Conservation (phyloP, 2,329 filamentous ascomycete genomes). For the Chlorencoelia australis region DNA sequence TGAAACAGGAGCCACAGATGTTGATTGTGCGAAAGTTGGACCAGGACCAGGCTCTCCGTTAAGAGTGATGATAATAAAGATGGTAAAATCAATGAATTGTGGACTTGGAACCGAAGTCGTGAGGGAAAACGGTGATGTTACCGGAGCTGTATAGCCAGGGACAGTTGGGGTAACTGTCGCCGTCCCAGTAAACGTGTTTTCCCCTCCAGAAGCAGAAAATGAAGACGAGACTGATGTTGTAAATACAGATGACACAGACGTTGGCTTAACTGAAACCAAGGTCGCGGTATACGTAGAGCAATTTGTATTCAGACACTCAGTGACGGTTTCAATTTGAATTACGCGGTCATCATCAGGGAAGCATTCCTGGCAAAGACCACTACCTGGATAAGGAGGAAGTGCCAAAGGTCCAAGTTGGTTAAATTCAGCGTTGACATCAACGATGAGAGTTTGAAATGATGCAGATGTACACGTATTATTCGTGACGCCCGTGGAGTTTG, state of each 20-base stretch:
- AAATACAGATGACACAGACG: constrained; percentile 1
- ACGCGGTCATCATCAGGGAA: not conserved
- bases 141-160: constrained; percentile 3
- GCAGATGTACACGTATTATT: too few relatives aligned
- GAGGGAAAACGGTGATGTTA: constrained; percentile 4
- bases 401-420: too few relatives aligned
- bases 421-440: too few relatives aligned
- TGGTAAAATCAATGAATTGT: constrained; percentile 5
- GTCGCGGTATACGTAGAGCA: constrained; percentile 8
- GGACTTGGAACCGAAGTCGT: constrained; percentile 2
- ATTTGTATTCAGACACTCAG: constrained; percentile 5
- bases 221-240: not conserved
- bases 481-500: too few relatives aligned
- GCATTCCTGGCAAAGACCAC: constrained; percentile 11
- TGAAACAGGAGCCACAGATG: constrained; percentile 7
- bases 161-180: constrained; percentile 1
- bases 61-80: constrained; percentile 5
- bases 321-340: constrained; percentile 4
- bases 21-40: not conserved
- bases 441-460: too few relatives aligned
- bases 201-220: constrained; percentile 1
- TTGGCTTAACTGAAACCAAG: constrained; percentile 6
- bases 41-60: not conserved
- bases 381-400: constrained; percentile 6
- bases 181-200: constrained; percentile 7